Evolutionary conservation across 2,329 filamentous ascomycete species (phyloP), one percentile per base, ranked within the genome.

Genomic region (Akanthomyces muscarius): DNA sequence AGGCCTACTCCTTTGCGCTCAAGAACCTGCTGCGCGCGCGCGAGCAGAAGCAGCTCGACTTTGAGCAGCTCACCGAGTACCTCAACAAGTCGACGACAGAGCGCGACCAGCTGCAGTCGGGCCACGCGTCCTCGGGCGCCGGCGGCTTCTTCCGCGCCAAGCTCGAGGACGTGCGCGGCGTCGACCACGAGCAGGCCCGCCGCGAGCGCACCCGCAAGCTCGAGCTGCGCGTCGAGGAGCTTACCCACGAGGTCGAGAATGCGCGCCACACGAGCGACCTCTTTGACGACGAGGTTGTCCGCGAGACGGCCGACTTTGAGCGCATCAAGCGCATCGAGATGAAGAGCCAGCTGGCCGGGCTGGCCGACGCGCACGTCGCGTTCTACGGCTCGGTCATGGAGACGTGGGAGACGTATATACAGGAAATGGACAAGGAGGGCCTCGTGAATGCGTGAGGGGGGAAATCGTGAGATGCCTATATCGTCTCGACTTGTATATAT

Each of bases 41-140:
- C 42, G 95, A 99, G 78, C 92, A 96, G 78, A 99, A 99, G 74
- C 95, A 99, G 75, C 89, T 99, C 63, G 95, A 99, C 78, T 97
- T 94, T 71, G 95, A 99, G 77, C 93, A 92, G 67, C 83, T 99
- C 41, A 96, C 92, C 33, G 94, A 98, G 73, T 98, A 98, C 75
- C 89, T 97, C 61, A 91, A 91, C 78, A 97, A 96, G 74, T 92
- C 91, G 0, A 92, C 91, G 3, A 80, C 87, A 4, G 95, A 99
- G 75, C 89, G 93, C 54, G 95, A 99, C 76, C 81, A 85, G 18
- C 86, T 97, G 3, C 81, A 83, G 10, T 86, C 86, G 0, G 86
- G 87, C 13, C 86, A 89, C 68, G 70, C 72, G 81, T 83, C 61
- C 81, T 91, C 67, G 6, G 92, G 92, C 0, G 90, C 92, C 0